These are phyloP conservation scores for Sphagnum tenellum DNA, from an alignment of 225 moss, liverwort and hornwort species.

Conservation along the genomic window DNA sequence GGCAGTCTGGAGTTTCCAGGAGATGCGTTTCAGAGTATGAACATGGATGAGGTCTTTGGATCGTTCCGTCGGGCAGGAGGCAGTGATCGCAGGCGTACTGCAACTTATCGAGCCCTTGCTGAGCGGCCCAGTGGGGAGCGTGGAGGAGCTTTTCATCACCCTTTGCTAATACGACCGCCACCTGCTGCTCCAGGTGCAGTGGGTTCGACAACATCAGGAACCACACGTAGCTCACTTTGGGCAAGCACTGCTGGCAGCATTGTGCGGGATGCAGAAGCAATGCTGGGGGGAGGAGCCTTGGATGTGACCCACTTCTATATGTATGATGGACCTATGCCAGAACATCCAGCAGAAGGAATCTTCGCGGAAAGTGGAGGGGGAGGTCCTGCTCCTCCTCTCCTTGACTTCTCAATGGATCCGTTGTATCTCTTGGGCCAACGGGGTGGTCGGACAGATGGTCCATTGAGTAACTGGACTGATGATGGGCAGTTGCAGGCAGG, in stretches of 20 bases:
- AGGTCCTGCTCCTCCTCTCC: slow-evolving; percentile 72
- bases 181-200: slow-evolving; percentile 53
- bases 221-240: slow-evolving; percentile 66
- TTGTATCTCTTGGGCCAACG: slow-evolving; percentile 84
- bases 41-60: slow-evolving; percentile 97
- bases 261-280: slow-evolving; percentile 82
- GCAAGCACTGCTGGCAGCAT: slow-evolving; percentile 58
- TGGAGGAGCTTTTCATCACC: slow-evolving; percentile 80
- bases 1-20: slow-evolving; percentile 82
- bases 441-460: slow-evolving; percentile 68
- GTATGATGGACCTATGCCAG: slow-evolving; percentile 76
- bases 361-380: slow-evolving; percentile 80
- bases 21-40: slow-evolving; percentile 93
- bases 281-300: slow-evolving; percentile 74
- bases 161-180: slow-evolving; percentile 69
- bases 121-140: slow-evolving; percentile 77
- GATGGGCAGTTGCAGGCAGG: slow-evolving; percentile 96
- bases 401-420: slow-evolving; percentile 94
- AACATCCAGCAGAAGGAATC: slow-evolving; percentile 70
- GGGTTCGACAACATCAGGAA: slow-evolving; percentile 30
- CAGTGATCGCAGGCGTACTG: slow-evolving; percentile 64
- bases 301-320: slow-evolving; percentile 97
- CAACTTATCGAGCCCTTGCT: slow-evolving; percentile 67
- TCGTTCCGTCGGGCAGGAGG: slow-evolving; percentile 76
- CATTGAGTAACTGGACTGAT: slow-evolving; percentile 97